These are phyloP conservation scores for Hibiscus syriacus DNA, from an alignment of 345 rosid genomes.

Conservation along the genomic window DNA sequence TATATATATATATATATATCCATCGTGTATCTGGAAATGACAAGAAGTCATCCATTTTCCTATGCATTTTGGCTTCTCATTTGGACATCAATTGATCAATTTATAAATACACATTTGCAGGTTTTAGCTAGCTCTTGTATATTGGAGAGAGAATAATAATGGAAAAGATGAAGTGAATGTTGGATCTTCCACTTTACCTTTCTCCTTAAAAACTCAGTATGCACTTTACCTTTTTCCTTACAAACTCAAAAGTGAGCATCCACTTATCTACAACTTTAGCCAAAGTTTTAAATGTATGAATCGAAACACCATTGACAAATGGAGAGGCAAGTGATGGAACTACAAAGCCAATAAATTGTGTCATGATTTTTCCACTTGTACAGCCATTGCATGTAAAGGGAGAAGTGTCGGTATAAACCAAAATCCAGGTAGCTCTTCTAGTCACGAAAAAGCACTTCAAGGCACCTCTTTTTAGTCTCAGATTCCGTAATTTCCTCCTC, in stretches of 20 bases:
- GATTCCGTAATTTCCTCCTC: slow-evolving; percentile 21
- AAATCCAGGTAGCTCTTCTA: slow-evolving; percentile 11
- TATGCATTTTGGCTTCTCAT: not conserved
- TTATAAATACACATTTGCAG: no score
- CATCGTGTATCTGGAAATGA: not conserved
- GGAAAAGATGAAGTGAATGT: not conserved
- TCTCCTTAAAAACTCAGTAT: no score
- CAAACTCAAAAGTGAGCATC: not conserved
- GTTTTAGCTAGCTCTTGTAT: no score
- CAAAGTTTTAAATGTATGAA: not conserved
- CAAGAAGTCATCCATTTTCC: not conserved
- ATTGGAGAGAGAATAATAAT: not conserved
- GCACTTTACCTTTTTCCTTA: no score
- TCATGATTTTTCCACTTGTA: not conserved
- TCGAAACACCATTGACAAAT: not conserved
- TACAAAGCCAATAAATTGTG: not conserved
- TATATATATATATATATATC: not conserved
- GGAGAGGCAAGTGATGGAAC: not conserved
- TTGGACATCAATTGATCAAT: not conserved
- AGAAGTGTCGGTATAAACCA: not conserved
- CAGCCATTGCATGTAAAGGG: no score
- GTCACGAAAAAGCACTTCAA: slow-evolving; percentile 33
- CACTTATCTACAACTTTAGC: not conserved
- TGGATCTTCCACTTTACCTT: no score
- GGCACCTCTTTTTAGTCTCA: slow-evolving; percentile 47